Conservation (phyloP, 108 stramenopile species). For the Schizochytrium sp. region DNA sequence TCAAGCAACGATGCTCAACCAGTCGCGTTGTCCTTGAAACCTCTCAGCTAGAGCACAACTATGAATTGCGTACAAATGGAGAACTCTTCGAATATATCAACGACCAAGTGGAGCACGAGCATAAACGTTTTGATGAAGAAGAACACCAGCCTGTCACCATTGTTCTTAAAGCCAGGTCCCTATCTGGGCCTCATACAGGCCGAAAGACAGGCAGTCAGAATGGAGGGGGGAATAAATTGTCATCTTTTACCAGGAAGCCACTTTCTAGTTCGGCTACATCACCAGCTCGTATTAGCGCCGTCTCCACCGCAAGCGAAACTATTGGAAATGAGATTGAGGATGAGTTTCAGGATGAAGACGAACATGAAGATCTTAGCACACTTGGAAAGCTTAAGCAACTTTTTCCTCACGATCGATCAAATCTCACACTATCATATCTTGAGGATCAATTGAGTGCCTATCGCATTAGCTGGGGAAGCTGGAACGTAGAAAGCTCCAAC, state of each 20-base stretch:
- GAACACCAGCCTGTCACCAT: too few species aligned
- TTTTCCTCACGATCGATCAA: slow-evolving; percentile 24
- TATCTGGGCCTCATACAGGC: too few species aligned
- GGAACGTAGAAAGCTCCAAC: slow-evolving; percentile 5
- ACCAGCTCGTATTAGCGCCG: neutral
- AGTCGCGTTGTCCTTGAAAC: neutral
- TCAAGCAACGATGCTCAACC: neutral
- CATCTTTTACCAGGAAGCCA: too few species aligned
- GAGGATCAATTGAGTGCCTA: slow-evolving; percentile 42
- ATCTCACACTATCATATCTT: neutral
- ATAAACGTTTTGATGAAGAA: too few species aligned
- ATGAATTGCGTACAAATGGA: neutral
- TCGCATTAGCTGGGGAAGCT: slow-evolving; percentile 57
- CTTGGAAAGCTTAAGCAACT: neutral
- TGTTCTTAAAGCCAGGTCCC: too few species aligned
- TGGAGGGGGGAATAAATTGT: too few species aligned
- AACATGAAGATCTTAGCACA: neutral
- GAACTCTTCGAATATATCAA: neutral
- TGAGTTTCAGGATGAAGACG: neutral
- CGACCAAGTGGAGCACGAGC: too few species aligned
- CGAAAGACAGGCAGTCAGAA: too few species aligned
- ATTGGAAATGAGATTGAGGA: neutral
- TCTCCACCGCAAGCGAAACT: neutral
- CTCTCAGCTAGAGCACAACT: neutral
- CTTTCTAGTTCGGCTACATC: too few species aligned